These are phyloP conservation scores for Phytopythium delawarense DNA, from an alignment of 352 stramenopile genomes.

Conservation along the genomic window DNA sequence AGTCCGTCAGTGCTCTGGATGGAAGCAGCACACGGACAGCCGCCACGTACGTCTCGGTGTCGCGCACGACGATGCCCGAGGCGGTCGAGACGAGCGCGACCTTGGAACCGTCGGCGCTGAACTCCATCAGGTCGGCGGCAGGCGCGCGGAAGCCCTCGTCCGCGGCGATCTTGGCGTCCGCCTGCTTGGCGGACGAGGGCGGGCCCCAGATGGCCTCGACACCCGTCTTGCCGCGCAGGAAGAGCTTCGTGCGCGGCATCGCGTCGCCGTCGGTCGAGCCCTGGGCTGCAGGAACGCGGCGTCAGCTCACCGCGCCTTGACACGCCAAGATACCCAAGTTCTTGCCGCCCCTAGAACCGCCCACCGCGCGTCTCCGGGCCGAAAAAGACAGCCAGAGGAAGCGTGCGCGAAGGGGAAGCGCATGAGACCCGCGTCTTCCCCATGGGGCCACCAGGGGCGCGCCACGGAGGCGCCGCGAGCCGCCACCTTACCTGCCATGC, in stretches of 20 bases:
- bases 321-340: not conserved
- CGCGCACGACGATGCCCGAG: constrained; percentile 59
- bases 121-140: constrained; percentile 65
- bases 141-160: constrained; percentile 48
- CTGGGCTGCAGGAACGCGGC: not conserved
- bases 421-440: not conserved
- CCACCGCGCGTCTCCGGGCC: not conserved
- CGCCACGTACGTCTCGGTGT: constrained; percentile 45
- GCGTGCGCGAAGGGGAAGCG: not conserved
- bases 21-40: not conserved
- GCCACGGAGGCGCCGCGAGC: not conserved
- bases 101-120: constrained; percentile 60
- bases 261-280: not conserved
- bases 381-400: not conserved
- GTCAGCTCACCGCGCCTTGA: not conserved
- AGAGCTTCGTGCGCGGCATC: constrained; percentile 72
- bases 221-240: constrained; percentile 69
- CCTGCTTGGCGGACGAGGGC: constrained; percentile 45
- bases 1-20: not conserved
- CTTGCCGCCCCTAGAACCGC: not conserved
- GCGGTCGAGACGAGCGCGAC: constrained; percentile 60
- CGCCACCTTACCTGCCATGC: constrained; percentile 3
- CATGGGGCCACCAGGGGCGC: not conserved
- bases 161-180: constrained; percentile 36
- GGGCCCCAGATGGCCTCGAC: constrained; percentile 78